Evolutionary conservation across 179 eudicot genomes (phyloP).

Genomic region (Vitellaria paradoxa): DNA sequence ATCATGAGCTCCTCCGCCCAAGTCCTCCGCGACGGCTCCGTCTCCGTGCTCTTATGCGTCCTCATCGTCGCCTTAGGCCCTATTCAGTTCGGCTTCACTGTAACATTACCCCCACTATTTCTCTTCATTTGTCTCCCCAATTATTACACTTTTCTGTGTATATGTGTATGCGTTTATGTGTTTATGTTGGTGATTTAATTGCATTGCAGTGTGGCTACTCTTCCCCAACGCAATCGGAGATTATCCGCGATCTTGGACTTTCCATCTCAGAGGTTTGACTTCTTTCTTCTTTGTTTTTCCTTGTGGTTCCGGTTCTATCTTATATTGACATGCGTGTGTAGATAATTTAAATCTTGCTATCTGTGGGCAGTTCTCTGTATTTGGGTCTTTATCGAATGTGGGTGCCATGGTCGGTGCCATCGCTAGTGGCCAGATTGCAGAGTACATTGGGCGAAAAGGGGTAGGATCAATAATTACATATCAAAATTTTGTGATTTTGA

Average conservation of each 20-base stretch:
- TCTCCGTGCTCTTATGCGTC: slow-evolving; percentile 73
- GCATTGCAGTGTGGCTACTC: slow-evolving; percentile 45
- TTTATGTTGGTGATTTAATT: neutral
- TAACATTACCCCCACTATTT: slow-evolving; percentile 10
- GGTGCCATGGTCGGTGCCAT: slow-evolving; percentile 99
- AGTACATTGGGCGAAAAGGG: slow-evolving; percentile 93
- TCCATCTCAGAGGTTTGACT: slow-evolving; percentile 39
- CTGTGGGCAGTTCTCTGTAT: slow-evolving; percentile 59
- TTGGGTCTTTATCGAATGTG: slow-evolving; percentile 86
- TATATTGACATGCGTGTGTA: neutral
- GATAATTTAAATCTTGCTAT: neutral
- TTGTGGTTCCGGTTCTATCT: no score
- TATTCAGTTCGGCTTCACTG: slow-evolving; percentile 82
- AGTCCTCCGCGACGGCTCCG: slow-evolving; percentile 46
- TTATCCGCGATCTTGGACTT: slow-evolving; percentile 40
- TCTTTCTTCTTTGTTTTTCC: neutral
- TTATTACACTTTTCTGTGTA: no score
- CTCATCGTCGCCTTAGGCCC: slow-evolving; percentile 79
- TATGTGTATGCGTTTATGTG: no score
- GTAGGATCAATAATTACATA: slow-evolving; percentile 27
- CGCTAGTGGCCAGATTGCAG: slow-evolving; percentile 88
- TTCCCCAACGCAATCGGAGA: slow-evolving; percentile 43
- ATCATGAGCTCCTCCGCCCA: slow-evolving; percentile 53
- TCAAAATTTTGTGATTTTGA: neutral
- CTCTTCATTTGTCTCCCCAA: neutral